Base-by-base conservation (phyloP, 1,284 basidiomycete genomes). In the Austroboletus niveus region DNA sequence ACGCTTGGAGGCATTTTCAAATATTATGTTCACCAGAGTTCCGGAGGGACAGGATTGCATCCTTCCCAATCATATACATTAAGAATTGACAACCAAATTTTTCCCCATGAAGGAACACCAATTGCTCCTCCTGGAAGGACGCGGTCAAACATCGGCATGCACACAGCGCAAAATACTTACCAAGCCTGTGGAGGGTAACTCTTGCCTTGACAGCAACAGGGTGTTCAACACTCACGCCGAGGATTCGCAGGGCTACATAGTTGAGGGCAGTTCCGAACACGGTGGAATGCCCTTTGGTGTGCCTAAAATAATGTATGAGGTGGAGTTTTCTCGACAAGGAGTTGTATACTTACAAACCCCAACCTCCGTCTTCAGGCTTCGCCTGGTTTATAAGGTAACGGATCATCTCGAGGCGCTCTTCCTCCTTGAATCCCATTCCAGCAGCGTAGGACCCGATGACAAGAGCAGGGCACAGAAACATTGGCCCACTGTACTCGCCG, bases 51-150 rank as follows among this genome's bases (percentile, higher is more conserved):
- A 1, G 94, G 89, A 63, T 97, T 95, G 58, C 94, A 83, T 10
- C 97, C 97, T 44, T 90, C 89, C 97, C 97, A 99, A 47, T 94
- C 92, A 62, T 98, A 97, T 9, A 89, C 91, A 60, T 95, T 95
- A 31, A 99, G 77, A 22, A 98, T 71, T 1, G 93, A 87, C 35
- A 99, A 76, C 97, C 96, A 99, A 61, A 96, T 91, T 72, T 98
- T 99, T 15, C 96, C 97, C 97, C 97, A 99, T 0, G 90, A 81
- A 0, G 95, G 96, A 24, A 85, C 82, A 27, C 82, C 85, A 2
- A 82, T 79, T 1, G 94, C 92, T 17, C 94, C 94, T 17, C 91
- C 90, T 89, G 41, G 24, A 34, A 17, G n/a, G 35, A 41, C 42
- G 62, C 41, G 60, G 42, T 17, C 35, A n/a, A n/a, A n/a, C n/a